These are phyloP conservation scores for Pseudocercospora fuligena DNA, from an alignment of 2,329 filamentous ascomycete species.

Conservation along the genomic window DNA sequence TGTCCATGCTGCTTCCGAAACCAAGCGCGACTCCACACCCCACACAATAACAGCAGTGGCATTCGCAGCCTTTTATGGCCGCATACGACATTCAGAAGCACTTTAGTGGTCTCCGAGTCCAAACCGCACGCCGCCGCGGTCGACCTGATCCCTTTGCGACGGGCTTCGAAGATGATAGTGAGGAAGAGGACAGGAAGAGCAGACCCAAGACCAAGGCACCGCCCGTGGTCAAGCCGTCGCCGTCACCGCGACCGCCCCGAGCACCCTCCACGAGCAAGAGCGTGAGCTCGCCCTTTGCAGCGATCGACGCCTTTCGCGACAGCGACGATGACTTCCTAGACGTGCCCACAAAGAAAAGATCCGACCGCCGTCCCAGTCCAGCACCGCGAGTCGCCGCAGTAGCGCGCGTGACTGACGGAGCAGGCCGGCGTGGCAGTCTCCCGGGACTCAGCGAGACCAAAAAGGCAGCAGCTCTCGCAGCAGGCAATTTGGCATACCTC, in stretches of 20 bases:
- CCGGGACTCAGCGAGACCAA: constrained; percentile 24
- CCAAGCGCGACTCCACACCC: constrained; percentile 5
- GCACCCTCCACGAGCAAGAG: constrained; percentile 22
- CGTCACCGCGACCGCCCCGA: constrained; percentile 16
- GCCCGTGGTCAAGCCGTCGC: constrained; percentile 27
- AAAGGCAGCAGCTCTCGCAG: constrained; percentile 35
- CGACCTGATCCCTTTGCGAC: constrained; percentile 38
- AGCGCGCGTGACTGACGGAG: constrained; percentile 28
- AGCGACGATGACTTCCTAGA: constrained; percentile 39
- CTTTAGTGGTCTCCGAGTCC: constrained; percentile 39
- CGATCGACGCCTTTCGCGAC: constrained; percentile 28
- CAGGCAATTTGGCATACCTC: constrained; percentile 39
- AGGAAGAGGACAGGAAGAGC: constrained; percentile 34
- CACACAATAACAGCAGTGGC: constrained; percentile 13
- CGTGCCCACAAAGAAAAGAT: constrained; percentile 23
- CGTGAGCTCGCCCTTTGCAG: constrained; percentile 25
- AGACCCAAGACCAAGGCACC: constrained; percentile 33
- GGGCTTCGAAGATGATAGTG: constrained; percentile 42
- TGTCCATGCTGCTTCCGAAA: constrained; percentile 7
- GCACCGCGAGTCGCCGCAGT: constrained; percentile 29
- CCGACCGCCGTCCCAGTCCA: constrained; percentile 38
- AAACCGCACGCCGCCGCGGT: constrained; percentile 37
- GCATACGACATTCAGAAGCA: constrained; percentile 40
- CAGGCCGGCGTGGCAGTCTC: constrained; percentile 32
- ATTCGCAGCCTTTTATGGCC: constrained; percentile 34